phyloP scores from a whole-genome alignment of 805 yeast genomes.

The Scheffersomyces amazonensis region DNA sequence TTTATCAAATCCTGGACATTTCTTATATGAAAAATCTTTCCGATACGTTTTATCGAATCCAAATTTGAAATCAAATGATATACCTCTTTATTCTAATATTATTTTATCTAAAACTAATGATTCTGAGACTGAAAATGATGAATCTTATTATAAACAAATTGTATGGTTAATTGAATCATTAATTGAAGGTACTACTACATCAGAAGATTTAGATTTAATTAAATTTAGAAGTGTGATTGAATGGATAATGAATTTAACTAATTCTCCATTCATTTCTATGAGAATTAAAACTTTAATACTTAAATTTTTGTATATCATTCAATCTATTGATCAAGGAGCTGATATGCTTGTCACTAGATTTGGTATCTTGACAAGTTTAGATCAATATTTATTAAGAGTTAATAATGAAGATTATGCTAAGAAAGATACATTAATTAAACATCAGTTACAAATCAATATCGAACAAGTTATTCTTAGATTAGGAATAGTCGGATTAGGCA shows the following conservation, averaged over 20 bases:
- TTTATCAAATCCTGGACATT: constrained; percentile 67
- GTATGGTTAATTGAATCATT: constrained; percentile 63
- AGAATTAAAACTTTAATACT: constrained; percentile 39
- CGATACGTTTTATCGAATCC: constrained; percentile 65
- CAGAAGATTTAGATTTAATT: constrained; percentile 52
- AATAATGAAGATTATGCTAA: constrained; percentile 9
- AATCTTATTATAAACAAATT: constrained; percentile 54
- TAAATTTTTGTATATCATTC: constrained; percentile 44
- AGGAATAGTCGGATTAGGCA: constrained; percentile 34
- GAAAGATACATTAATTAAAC: constrained; percentile 10
- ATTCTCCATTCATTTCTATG: constrained; percentile 47
- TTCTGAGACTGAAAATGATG: constrained; percentile 37
- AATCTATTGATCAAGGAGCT: constrained; percentile 55
- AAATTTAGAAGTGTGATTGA: constrained; percentile 60
- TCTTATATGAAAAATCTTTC: constrained; percentile 66
- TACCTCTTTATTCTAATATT: constrained; percentile 46
- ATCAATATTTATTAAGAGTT: constrained; percentile 21
- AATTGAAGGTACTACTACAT: constrained; percentile 42
- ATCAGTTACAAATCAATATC: constrained; percentile 38
- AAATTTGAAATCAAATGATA: constrained; percentile 32
- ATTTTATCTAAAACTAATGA: constrained; percentile 22
- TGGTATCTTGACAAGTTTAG: constrained; percentile 33
- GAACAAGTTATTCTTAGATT: constrained; percentile 47
- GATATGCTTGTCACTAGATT: constrained; percentile 58
- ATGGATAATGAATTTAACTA: constrained; percentile 55